These are phyloP conservation scores for Ceratobasidium papillatum DNA, from an alignment of 1,284 basidiomycete species.

Conservation along the genomic window DNA sequence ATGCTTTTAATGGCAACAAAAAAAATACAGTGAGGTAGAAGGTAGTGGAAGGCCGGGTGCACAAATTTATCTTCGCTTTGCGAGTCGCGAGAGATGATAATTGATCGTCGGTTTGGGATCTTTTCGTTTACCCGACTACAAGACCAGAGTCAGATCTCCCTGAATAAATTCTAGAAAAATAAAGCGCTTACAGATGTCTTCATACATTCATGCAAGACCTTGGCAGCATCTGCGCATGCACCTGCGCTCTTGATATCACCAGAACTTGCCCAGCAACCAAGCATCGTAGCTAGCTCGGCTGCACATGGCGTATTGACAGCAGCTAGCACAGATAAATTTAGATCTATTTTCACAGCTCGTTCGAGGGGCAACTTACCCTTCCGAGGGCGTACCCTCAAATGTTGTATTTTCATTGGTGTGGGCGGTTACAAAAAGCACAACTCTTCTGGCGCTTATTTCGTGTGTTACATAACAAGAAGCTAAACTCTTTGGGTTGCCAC, in stretches of 20 bases:
- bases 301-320: constrained; percentile 66
- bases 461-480: not conserved
- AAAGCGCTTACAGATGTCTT: constrained; percentile 71
- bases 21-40: not conserved
- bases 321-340: constrained; percentile 22
- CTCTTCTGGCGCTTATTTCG: constrained; percentile 15
- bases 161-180: constrained; percentile 3
- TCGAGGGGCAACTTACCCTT: constrained; percentile 64
- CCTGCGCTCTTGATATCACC: constrained; percentile 70
- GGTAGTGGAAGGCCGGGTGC: not conserved
- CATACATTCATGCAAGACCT: constrained; percentile 86
- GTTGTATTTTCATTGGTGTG: constrained; percentile 69
- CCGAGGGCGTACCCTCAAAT: constrained; percentile 80
- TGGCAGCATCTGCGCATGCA: constrained; percentile 71
- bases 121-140: constrained; percentile 71
- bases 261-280: constrained; percentile 91
- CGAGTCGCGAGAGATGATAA: constrained; percentile 81
- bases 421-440: constrained; percentile 19
- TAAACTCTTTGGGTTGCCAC: not conserved
- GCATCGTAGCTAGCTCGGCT: constrained; percentile 80
- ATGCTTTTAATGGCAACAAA: not conserved
- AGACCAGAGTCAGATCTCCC: constrained; percentile 16
- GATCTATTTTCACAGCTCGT: not conserved
- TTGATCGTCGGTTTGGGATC: constrained; percentile 78
- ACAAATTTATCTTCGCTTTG: constrained; percentile 54